Conservation (phyloP, 768 basidiomycete genomes). For the Serpula lacrymans region DNA sequence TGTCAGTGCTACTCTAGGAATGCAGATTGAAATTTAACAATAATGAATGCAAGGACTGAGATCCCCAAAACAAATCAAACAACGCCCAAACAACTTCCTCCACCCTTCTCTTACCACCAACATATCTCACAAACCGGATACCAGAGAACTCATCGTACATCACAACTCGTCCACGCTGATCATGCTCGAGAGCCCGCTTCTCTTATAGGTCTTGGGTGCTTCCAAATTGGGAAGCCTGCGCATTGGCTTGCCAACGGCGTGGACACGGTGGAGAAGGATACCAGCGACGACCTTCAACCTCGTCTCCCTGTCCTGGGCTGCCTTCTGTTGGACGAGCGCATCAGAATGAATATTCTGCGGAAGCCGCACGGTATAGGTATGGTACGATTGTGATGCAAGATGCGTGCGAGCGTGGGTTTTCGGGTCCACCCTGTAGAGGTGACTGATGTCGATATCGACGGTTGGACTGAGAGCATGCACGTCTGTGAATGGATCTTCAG, state of each 20-base stretch:
- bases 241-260: conserved; percentile 50
- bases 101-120: no score
- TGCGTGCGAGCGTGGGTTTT: conserved; percentile 24
- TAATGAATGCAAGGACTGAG: no score
- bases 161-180: conserved; percentile 42
- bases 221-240: conserved; percentile 33
- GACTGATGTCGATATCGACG: no score
- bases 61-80: no score
- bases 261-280: conserved; percentile 52
- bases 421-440: conserved; percentile 4
- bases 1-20: no score
- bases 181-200: conserved; percentile 50
- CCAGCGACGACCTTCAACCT: conserved; percentile 54
- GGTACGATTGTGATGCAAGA: conserved; percentile 22
- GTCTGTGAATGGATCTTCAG: conserved; percentile 25
- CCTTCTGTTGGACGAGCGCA: conserved; percentile 24
- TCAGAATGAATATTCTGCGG: conserved; percentile 21
- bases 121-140: no score
- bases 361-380: conserved; percentile 22
- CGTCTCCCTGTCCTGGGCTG: conserved; percentile 35
- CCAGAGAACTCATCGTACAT: conserved; percentile 10
- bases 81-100: no score
- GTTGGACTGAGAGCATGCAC: conserved; percentile 17
- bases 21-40: no score
- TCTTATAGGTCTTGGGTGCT: conserved; percentile 41